Percentiles rank a stretch among this genome's conserved stretches.
These are phyloP conservation scores for Sicyos baderoa DNA, from an alignment of 306 rosid genomes.

Conservation along the genomic window DNA sequence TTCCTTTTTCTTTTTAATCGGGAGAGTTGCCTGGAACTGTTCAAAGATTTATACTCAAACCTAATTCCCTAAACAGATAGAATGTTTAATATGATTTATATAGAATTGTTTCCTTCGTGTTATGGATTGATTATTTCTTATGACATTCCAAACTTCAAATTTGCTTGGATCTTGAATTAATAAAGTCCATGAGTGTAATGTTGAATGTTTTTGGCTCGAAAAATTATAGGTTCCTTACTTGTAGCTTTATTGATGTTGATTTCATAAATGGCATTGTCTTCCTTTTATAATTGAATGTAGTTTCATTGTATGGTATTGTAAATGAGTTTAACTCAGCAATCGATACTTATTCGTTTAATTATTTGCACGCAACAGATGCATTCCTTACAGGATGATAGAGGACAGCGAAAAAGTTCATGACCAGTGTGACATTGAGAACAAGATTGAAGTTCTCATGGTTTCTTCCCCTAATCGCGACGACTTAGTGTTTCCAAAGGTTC, in stretches of 20 bases:
- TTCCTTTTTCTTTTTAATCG: neutral
- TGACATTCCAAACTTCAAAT: neutral
- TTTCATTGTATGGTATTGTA: slow-evolving; percentile 11
- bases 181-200: neutral
- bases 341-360: slow-evolving; percentile 13
- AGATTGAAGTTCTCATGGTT: slow-evolving; percentile 74
- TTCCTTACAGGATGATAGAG: slow-evolving; percentile 59
- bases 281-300: neutral
- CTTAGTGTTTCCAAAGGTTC: slow-evolving; percentile 78
- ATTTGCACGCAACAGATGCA: slow-evolving; percentile 44
- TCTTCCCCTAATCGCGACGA: slow-evolving; percentile 79
- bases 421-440: slow-evolving; percentile 26
- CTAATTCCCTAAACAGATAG: neutral
- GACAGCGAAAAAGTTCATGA: slow-evolving; percentile 25
- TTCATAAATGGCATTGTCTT: neutral
- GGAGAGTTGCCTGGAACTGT: neutral
- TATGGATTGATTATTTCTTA: neutral
- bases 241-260: neutral
- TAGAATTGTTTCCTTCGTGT: neutral
- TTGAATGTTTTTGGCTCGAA: neutral
- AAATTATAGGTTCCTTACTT: neutral
- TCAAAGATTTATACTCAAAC: neutral
- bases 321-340: slow-evolving; percentile 7
- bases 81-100: neutral
- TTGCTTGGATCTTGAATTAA: too few relatives aligned